Conservation (phyloP, 2,329 filamentous ascomycete species). For the Aureobasidium leucospermi region DNA sequence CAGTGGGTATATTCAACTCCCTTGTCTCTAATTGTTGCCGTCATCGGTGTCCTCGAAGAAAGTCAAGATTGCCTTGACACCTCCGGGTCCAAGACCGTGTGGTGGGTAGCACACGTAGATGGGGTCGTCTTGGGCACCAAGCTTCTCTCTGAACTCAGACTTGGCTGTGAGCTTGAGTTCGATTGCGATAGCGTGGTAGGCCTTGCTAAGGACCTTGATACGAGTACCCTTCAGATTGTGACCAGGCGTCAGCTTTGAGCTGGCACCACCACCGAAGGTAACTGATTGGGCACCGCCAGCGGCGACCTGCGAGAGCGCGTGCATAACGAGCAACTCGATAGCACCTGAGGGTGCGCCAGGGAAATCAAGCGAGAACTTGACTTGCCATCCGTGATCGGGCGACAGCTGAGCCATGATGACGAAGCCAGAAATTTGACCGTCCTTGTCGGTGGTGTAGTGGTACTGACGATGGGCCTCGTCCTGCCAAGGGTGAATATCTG, state of each 20-base stretch:
- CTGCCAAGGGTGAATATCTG: slow-evolving; percentile 82
- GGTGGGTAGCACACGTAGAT: slow-evolving; percentile 87
- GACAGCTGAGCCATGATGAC: slow-evolving; percentile 78
- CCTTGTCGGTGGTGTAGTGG: slow-evolving; percentile 67
- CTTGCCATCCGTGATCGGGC: slow-evolving; percentile 78
- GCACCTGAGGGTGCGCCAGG: slow-evolving; percentile 76
- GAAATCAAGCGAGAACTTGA: slow-evolving; percentile 95
- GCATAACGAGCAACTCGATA: slow-evolving; percentile 75
- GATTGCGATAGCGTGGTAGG: slow-evolving; percentile 73
- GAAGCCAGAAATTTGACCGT: slow-evolving; percentile 66
- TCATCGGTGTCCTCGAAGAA: slow-evolving; percentile 70
- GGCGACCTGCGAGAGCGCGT: slow-evolving; percentile 57
- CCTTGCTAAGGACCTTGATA: slow-evolving; percentile 72
- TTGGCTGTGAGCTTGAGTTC: slow-evolving; percentile 78
- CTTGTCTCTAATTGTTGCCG: background rate
- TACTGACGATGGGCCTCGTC: slow-evolving; percentile 78
- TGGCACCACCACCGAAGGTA: slow-evolving; percentile 82
- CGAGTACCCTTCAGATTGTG: slow-evolving; percentile 74
- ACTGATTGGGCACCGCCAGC: slow-evolving; percentile 56
- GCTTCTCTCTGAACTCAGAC: slow-evolving; percentile 83
- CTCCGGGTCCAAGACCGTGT: slow-evolving; percentile 73
- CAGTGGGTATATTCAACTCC: background rate
- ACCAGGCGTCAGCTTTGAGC: slow-evolving; percentile 64
- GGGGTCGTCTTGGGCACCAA: slow-evolving; percentile 75
- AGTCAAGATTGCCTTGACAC: slow-evolving; percentile 76